phyloP scores from a whole-genome alignment of 2,329 filamentous ascomycete species.

The Gyromitra esculenta region DNA sequence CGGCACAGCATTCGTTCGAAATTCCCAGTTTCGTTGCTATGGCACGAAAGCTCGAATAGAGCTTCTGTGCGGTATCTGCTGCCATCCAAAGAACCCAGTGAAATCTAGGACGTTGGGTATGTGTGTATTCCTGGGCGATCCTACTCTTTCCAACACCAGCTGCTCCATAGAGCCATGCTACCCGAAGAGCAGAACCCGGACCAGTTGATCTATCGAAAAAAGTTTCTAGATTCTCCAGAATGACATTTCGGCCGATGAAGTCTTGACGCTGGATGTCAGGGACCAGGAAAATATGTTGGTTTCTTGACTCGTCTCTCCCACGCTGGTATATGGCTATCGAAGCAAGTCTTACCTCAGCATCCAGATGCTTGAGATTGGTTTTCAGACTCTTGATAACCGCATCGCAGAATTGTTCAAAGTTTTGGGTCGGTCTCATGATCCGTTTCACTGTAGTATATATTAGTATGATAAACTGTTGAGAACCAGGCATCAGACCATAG shows the following conservation, averaged over 20 bases:
- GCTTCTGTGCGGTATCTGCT: conserved; percentile 17
- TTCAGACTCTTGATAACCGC: not conserved
- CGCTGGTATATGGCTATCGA: not conserved
- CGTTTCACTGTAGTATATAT: not conserved
- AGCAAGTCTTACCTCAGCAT: not conserved
- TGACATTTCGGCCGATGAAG: not conserved
- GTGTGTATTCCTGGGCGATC: conserved; percentile 2
- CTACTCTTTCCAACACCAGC: conserved; percentile 5
- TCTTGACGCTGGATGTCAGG: not conserved
- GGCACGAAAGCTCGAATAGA: not conserved
- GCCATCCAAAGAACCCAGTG: conserved; percentile 13
- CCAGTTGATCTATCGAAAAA: not conserved
- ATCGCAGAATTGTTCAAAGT: not conserved
- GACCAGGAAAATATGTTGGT: not conserved
- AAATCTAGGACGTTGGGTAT: conserved; percentile 2
- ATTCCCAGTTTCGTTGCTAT: not conserved
- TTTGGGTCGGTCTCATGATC: not conserved
- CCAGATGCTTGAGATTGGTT: not conserved
- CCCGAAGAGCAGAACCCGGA: not conserved
- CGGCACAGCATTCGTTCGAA: not conserved
- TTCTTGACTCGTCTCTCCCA: not conserved
- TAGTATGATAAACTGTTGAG: not conserved
- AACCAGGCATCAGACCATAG: not conserved
- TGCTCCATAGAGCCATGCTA: not conserved
- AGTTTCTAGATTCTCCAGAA: not conserved